A percentile compares a stretch with the other conserved stretches of the same genome.
Evolutionary conservation across 2,329 filamentous ascomycete genomes (phyloP).

Genomic region (Colletotrichum liaoningense): DNA sequence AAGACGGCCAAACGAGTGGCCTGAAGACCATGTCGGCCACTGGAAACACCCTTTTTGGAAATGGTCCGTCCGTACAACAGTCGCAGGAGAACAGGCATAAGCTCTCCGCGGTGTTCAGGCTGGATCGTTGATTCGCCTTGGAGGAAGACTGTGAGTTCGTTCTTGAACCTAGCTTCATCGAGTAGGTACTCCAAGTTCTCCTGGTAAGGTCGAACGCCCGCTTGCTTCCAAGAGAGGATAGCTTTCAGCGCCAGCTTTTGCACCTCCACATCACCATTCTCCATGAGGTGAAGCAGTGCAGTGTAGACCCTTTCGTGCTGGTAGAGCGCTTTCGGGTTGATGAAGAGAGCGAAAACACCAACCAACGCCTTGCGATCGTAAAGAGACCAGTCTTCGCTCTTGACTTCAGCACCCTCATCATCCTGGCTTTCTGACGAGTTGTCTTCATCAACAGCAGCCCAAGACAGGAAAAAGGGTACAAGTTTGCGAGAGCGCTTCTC

Average conservation of each 20-base stretch:
- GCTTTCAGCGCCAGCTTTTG: constrained; percentile 88
- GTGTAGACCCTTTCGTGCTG: constrained; percentile 80
- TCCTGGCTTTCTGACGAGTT: constrained; percentile 49
- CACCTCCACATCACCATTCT: constrained; percentile 90
- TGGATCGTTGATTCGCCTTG: constrained; percentile 80
- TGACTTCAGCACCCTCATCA: constrained; percentile 54
- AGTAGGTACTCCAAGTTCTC: constrained; percentile 88
- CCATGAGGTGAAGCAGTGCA: constrained; percentile 79
- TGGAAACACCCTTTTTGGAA: constrained; percentile 80
- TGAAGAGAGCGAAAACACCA: constrained; percentile 83
- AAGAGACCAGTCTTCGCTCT: constrained; percentile 71
- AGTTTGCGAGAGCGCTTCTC: constrained; percentile 88
- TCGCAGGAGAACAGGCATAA: constrained; percentile 89
- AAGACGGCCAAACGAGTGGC: constrained; percentile 84
- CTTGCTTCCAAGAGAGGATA: constrained; percentile 89
- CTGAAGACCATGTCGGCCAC: constrained; percentile 83
- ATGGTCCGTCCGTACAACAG: constrained; percentile 92
- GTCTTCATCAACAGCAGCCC: constrained; percentile 71
- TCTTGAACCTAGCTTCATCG: constrained; percentile 91
- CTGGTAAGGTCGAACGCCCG: constrained; percentile 80
- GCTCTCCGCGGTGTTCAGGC: constrained; percentile 74
- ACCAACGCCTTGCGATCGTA: constrained; percentile 88
- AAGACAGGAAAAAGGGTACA: constrained; percentile 86
- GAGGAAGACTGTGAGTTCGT: constrained; percentile 91
- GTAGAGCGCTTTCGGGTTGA: constrained; percentile 87